Evolutionary conservation across 2,329 filamentous ascomycete genomes (phyloP), one percentile per base, ranked within the genome.

Genomic region (Nigrospora oryzae): DNA sequence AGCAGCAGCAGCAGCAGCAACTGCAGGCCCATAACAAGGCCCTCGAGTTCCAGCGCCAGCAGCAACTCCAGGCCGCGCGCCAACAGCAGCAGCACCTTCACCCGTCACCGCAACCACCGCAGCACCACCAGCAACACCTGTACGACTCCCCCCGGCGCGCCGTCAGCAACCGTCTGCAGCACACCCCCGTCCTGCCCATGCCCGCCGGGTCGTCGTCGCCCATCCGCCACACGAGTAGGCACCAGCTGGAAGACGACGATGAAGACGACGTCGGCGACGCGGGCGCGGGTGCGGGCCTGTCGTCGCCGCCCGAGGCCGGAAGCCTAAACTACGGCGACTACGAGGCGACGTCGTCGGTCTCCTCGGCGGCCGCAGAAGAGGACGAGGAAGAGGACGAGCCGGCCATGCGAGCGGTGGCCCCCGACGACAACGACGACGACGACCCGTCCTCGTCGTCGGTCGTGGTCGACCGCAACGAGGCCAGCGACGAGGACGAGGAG

Each of bases 401-500:
- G 11, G 38, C 38, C 31, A 12, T 30, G 13, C 17, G 19, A 5
- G 42, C 33, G 14, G 46, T 19, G 13, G 34, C 34, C 11, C 40
- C 17, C 7, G 37, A 38, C 34, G 45, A 49, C 15, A 40, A 47
- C 4, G 53, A 51, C 10, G 45, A 49, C 5, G 51, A 42, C 19
- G 40, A 42, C 23, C 23, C 2, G 7, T 28, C 23, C 23, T 28
- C 23, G 23, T 28, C 23, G 23, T 35, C 43, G 7, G 38, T 38
- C 28, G 28, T 13, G 4, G 35, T 15, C 15, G 36, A 44, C 16
- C 42, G 30, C n/a, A 49, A 48, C 33, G 39, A 45, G 19, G 49
- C 44, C 19, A 47, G 49, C 4, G 47, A 53, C 2, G 52, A 49
- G 1, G 53, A 56, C 10, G 53, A 51, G 3, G 54, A 57, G 0